Evolutionary conservation across 495 filamentous ascomycete species (phyloP), one percentile per base, ranked within the genome.

Genomic region (Bryoglossum gracile): DNA sequence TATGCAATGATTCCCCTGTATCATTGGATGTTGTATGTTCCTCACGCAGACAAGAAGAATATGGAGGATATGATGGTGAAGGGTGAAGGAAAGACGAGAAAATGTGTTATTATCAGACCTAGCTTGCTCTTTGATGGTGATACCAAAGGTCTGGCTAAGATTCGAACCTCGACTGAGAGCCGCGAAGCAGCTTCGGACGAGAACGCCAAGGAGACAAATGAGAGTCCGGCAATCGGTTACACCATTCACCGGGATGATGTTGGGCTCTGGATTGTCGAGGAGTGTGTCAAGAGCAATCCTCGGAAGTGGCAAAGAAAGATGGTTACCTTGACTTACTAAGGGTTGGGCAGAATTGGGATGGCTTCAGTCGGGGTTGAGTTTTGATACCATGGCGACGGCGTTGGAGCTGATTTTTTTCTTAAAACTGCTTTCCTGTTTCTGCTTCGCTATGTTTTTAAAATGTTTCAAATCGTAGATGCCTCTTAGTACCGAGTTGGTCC

Each of bases 1-100:
- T 2, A 39, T 28, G 44, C 39, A 10, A 50, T 57, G 46, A 26
- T 53, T 2, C 55, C 55, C 32, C 8, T 57, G 17, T 57, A 50
- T 48, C 38, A 36, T 34, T 56, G 53, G 16, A 39, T 62, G 34
- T 33, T 65, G 17, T 38, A 43, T 36, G 32, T 45, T 25, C 54
- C 43, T 16, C 40, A 53, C 43, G 49, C 50, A 17, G 48, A 54
- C 32, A 49, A 57, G 45, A 53, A 53, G 50, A 47, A 45, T 21
- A 53, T 57, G 55, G 55, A 57, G 23, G 25, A 39, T 13, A 8
- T 43, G 3, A 34, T 57, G 23, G 32, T 46, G 2, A 5, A 30
- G 2, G 26, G 28, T 5, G 44, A 43, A 11, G 22, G 26, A n/a
- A 24, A 21, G 10, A 14, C 6, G 19, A 42, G 32, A 36, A 49